phyloP scores from a whole-genome alignment of 768 basidiomycete genomes.

The Rhodotorula graminis region DNA sequence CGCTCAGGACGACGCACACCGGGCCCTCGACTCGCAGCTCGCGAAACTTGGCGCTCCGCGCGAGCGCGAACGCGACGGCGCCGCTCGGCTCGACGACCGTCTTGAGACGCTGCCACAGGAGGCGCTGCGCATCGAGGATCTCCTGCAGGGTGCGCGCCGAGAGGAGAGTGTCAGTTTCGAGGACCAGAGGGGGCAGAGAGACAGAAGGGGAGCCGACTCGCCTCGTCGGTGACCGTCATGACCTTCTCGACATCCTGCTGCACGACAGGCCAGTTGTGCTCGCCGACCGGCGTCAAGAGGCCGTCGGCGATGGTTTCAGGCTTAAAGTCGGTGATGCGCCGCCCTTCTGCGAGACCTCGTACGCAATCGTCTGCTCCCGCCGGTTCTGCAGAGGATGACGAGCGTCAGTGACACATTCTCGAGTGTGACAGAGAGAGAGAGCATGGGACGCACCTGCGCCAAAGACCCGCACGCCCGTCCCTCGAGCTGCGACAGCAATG shows the following conservation, averaged over 20 bases:
- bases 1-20: neutral
- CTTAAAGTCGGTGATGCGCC: conserved; percentile 36
- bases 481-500: conserved; percentile 15
- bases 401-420: no score
- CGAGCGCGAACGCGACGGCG: conserved; percentile 42
- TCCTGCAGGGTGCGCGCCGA: neutral
- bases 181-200: neutral
- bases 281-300: conserved; percentile 40
- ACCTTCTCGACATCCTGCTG: conserved; percentile 38
- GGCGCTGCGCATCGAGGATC: conserved; percentile 40
- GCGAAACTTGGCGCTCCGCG: conserved; percentile 32
- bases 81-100: conserved; percentile 43
- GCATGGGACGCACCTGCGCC: conserved; percentile 1
- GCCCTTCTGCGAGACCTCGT: conserved; percentile 37
- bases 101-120: conserved; percentile 43
- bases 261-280: conserved; percentile 22
- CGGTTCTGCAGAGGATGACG: conserved; percentile 38
- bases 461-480: neutral
- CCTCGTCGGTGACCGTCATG: conserved; percentile 39
- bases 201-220: neutral
- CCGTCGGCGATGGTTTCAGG: conserved; percentile 44
- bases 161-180: neutral
- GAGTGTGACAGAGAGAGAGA: no score
- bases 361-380: conserved; percentile 41
- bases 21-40: conserved; percentile 1